Percentiles rank a stretch among this genome's conserved stretches.
These are phyloP conservation scores for Carex arenaria DNA, from an alignment of 202 grass and related monocot species.

Conservation along the genomic window DNA sequence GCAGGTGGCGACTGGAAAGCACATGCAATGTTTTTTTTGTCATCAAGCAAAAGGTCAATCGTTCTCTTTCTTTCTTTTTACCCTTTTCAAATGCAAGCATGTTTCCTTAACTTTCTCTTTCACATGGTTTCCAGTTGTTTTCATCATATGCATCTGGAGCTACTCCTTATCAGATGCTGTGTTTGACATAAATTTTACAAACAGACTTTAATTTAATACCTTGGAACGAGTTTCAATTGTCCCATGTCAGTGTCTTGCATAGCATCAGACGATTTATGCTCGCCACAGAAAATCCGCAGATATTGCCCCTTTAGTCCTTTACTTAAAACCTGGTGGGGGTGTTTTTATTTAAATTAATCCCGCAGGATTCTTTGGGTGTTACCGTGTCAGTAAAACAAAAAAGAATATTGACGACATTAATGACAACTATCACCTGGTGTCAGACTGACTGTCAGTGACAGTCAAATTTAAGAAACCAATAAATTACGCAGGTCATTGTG, in stretches of 20 bases:
- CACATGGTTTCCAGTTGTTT: constrained; percentile 16
- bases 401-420: neutral
- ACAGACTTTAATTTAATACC: no score
- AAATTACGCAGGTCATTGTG: neutral
- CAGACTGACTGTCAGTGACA: neutral
- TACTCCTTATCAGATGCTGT: neutral
- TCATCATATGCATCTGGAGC: neutral
- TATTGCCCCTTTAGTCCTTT: neutral
- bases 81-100: neutral
- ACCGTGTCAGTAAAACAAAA: neutral
- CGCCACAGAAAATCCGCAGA: neutral
- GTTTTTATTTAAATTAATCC: no score
- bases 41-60: neutral
- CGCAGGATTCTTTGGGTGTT: neutral
- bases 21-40: constrained; percentile 6
- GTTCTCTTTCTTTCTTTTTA: neutral
- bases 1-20: neutral
- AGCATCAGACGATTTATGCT: neutral
- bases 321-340: neutral
- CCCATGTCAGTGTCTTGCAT: neutral
- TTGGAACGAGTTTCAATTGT: no score
- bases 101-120: neutral
- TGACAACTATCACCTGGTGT: constrained; percentile 14
- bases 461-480: constrained; percentile 9
- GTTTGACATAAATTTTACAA: neutral